Evolutionary conservation across 2,329 filamentous ascomycete genomes (phyloP), one percentile per base, ranked within the genome.

Genomic region (Fusarium praegraminearum): DNA sequence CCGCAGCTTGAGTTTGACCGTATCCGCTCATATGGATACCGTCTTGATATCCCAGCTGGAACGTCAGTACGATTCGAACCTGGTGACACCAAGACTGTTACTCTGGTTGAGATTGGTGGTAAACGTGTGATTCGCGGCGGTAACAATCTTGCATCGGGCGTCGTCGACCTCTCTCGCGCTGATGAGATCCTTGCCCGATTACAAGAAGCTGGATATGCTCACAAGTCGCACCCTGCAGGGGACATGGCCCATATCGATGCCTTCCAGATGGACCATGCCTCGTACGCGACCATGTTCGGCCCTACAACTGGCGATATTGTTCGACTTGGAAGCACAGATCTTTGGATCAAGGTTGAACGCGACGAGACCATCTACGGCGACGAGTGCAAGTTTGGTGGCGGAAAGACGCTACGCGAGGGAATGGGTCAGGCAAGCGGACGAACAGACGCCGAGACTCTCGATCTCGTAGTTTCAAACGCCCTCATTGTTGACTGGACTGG

Each of bases 51-150:
- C 61, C 85, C 95, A 3, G 94, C 95, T 0, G 95, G 95, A 36
- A 98, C 94, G 1, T 97, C 93, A 10, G 90, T 97, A 33, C 90
- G 95, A 44, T 98, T 98, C 76, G 95, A 98, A 82, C 94, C 95
- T 0, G 95, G 95, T 53, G 95, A 98, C 79, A 90, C 89, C 52
- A 97, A 93, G 84, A 97, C 94, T 1, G 93, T 98, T 18, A 93
- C 89, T 1, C 84, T 98, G 9, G 94, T 98, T 18, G 91, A 97
- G 78, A 97, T 98, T 76, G 92, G 87, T 7, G 95, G 95, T 1
- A 84, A 90, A 73, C 89, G 89, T 76, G 83, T 94, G 50, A 97
- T 98, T 75, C 87, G 88, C 32, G 95, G 95, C 35, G 95, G 95
- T 49, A 98, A 97, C 79, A 85, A 83, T 66, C 78, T 98, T 30